Evolutionary conservation across 192 early-diverging fungal species (phyloP).

Genomic region (Chytriomyces sp.): DNA sequence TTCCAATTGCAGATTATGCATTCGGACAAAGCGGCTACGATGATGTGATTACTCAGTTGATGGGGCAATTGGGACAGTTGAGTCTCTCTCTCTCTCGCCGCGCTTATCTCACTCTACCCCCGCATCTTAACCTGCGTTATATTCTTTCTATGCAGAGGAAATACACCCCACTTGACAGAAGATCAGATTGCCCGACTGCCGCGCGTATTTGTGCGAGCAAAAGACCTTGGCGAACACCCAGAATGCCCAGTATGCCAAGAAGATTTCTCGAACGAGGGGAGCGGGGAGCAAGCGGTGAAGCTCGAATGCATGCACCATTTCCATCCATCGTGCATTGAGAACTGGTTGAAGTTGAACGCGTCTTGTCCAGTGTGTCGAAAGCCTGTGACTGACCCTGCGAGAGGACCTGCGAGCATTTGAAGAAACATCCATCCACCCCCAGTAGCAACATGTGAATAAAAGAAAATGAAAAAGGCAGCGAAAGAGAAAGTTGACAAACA

Average conservation of each 20-base stretch:
- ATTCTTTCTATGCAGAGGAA: slow-evolving; percentile 47
- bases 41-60: slow-evolving; percentile 81
- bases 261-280: slow-evolving; percentile 63
- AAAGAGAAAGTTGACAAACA: slow-evolving; percentile 6
- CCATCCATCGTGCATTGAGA: slow-evolving; percentile 85
- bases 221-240: slow-evolving; percentile 66
- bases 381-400: slow-evolving; percentile 37
- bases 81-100: background rate
- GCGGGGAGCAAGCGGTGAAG: slow-evolving; percentile 66
- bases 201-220: slow-evolving; percentile 51
- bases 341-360: slow-evolving; percentile 91
- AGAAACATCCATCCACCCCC: too few species aligned
- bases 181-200: slow-evolving; percentile 74
- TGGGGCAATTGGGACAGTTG: slow-evolving; percentile 44
- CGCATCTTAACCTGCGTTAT: background rate
- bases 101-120: background rate
- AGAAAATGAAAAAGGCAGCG: background rate
- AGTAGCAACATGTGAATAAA: background rate
- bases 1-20: slow-evolving; percentile 72
- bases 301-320: slow-evolving; percentile 90
- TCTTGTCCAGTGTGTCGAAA: slow-evolving; percentile 88
- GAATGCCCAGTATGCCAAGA: slow-evolving; percentile 93
- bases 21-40: slow-evolving; percentile 83
- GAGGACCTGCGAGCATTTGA: background rate
- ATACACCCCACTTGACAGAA: slow-evolving; percentile 83